A percentile compares a stretch with the other conserved stretches of the same genome.
phyloP scores from a whole-genome alignment of 139 green algal species.

The Haematococcus lacustris region DNA sequence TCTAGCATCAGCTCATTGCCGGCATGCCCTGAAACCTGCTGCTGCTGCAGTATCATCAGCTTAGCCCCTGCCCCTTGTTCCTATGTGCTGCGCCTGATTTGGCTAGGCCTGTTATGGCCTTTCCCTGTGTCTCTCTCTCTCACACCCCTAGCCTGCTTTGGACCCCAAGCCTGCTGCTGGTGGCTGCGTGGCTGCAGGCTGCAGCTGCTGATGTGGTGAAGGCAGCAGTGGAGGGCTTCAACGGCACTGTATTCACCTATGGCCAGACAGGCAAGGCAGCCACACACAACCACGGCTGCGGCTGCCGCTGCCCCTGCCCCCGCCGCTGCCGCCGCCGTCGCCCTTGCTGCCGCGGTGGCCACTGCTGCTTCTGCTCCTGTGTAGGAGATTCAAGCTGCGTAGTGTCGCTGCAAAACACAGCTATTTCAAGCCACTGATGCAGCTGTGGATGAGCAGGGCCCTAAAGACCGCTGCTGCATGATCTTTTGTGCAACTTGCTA shows the following conservation, averaged over 20 bases:
- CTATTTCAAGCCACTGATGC: not conserved
- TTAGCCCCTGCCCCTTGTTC: not conserved
- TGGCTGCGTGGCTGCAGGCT: constrained; percentile 11
- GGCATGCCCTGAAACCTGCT: not conserved
- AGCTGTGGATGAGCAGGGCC: not conserved
- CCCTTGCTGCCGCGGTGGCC: no score
- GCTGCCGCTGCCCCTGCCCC: no score
- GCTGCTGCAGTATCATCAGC: not conserved
- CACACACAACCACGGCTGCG: not conserved
- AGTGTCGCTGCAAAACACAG: not conserved
- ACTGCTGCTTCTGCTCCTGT: no score
- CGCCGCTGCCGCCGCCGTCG: no score
- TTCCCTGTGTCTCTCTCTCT: not conserved
- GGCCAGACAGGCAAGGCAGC: constrained; percentile 46
- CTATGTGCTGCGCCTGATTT: not conserved
- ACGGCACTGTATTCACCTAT: constrained; percentile 76
- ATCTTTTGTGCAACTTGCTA: not conserved
- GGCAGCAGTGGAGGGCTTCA: constrained; percentile 63
- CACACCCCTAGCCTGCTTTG: not conserved
- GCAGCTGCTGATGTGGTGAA: constrained; percentile 48
- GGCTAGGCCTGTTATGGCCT: not conserved
- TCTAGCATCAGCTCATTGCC: not conserved
- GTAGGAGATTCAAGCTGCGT: not conserved
- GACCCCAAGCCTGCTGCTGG: not conserved
- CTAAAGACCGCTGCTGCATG: no score